These are phyloP conservation scores for Thermoascus crustaceus DNA, from an alignment of 2,329 filamentous ascomycete species.

Conservation along the genomic window DNA sequence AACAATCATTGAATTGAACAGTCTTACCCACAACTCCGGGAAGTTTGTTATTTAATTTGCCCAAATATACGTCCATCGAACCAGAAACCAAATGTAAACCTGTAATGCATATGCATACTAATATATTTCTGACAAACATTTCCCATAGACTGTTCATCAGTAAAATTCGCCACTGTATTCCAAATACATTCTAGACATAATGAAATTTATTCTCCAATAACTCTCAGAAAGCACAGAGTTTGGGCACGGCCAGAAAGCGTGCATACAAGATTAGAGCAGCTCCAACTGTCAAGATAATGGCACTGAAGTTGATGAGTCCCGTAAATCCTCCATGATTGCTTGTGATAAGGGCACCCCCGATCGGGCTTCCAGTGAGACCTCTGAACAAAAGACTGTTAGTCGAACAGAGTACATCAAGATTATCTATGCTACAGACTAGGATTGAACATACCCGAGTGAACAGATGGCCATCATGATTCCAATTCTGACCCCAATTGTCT, in stretches of 20 bases:
- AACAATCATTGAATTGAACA: too few species aligned
- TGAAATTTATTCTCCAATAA: too few species aligned
- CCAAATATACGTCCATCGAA: too few species aligned
- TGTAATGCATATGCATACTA: too few species aligned
- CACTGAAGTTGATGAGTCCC: slow-evolving; percentile 2
- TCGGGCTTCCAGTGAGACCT: slow-evolving; percentile 2
- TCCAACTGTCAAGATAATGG: background rate
- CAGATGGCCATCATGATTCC: slow-evolving; percentile 4
- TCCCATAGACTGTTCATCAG: too few species aligned
- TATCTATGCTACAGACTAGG: background rate
- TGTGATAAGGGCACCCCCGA: slow-evolving; percentile 2
- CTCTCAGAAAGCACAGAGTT: background rate
- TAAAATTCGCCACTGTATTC: too few species aligned
- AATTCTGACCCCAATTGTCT: slow-evolving; percentile 7
- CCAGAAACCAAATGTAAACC: too few species aligned
- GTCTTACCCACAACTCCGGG: too few species aligned
- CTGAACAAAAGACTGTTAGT: background rate
- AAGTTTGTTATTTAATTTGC: too few species aligned
- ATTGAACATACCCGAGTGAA: slow-evolving; percentile 2
- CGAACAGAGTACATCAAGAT: background rate
- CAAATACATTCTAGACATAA: too few species aligned
- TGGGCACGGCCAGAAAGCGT: background rate
- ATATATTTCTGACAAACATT: too few species aligned
- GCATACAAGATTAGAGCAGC: background rate
- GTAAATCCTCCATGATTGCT: background rate